These are phyloP conservation scores for Anethum foeniculum DNA, from an alignment of 140 eudicot species.

Conservation along the genomic window DNA sequence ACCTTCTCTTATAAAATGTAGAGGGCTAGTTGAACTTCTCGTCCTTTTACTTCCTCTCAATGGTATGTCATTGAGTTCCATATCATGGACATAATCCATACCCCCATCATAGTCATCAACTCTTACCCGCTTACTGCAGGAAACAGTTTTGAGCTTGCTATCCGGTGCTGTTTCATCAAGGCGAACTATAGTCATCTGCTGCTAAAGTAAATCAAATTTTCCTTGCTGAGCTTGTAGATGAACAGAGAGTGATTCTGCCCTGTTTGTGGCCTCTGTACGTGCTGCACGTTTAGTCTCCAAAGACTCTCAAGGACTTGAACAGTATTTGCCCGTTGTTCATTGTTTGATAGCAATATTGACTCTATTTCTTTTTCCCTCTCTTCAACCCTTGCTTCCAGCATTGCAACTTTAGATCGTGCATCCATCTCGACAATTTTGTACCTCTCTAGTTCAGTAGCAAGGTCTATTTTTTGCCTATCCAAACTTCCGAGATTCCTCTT, in stretches of 20 bases:
- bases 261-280: constrained; percentile 76
- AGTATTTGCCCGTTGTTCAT: constrained; percentile 66
- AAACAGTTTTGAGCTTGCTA: constrained; percentile 62
- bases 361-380: constrained; percentile 87
- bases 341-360: constrained; percentile 57
- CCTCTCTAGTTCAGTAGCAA: constrained; percentile 46
- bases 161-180: constrained; percentile 72
- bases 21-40: constrained; percentile 59
- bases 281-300: constrained; percentile 77
- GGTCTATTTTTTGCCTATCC: constrained; percentile 57
- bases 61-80: constrained; percentile 31
- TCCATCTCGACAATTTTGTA: constrained; percentile 63
- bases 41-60: constrained; percentile 48
- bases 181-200: constrained; percentile 59
- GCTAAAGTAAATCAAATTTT: constrained; percentile 76
- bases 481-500: constrained; percentile 68
- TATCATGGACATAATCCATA: constrained; percentile 59
- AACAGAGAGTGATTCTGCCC: constrained; percentile 92
- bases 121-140: constrained; percentile 72
- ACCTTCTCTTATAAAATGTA: too few species aligned
- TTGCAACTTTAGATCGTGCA: constrained; percentile 61
- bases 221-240: constrained; percentile 83
- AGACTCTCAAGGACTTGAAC: constrained; percentile 75
- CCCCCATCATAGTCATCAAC: constrained; percentile 62
- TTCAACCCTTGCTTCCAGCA: constrained; percentile 67